Conservation (phyloP, 2,329 filamentous ascomycete genomes). For the Mycogone perniciosa region DNA sequence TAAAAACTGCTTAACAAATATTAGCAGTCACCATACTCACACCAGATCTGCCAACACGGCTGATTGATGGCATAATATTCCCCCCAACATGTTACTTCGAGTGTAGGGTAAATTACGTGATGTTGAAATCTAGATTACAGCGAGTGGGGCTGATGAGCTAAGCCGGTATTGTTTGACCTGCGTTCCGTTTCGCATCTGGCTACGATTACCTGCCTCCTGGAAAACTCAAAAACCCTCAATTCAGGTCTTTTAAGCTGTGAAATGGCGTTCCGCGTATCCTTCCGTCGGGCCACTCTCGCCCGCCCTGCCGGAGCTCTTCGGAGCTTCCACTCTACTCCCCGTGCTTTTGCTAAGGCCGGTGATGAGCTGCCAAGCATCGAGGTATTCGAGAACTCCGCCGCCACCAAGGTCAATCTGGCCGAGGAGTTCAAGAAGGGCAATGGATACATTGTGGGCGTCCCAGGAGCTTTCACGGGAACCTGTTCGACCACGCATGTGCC, state of each 20-base stretch:
- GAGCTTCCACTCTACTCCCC: constrained; percentile 59
- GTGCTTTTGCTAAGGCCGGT: constrained; percentile 64
- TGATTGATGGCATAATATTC: too few species aligned
- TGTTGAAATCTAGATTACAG: too few species aligned
- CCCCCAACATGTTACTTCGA: too few species aligned
- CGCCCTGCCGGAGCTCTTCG: constrained; percentile 25
- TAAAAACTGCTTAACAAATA: too few species aligned
- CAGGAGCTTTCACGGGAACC: constrained; percentile 63
- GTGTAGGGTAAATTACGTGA: too few species aligned
- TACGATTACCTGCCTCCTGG: not conserved
- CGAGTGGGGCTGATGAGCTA: not conserved
- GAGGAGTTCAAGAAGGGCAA: constrained; percentile 65
- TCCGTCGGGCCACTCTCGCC: constrained; percentile 28
- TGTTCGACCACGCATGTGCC: constrained; percentile 67
- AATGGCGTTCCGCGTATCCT: constrained; percentile 33
- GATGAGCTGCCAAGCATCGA: constrained; percentile 73
- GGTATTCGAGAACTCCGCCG: constrained; percentile 78
- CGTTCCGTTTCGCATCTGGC: too few species aligned
- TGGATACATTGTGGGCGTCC: constrained; percentile 79
- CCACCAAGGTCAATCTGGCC: constrained; percentile 83
- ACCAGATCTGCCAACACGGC: too few species aligned
- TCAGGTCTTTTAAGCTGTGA: constrained; percentile 1
- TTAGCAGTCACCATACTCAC: too few species aligned
- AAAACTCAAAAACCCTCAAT: not conserved
- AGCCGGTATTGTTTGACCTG: not conserved